phyloP scores from a whole-genome alignment of 2,329 filamentous ascomycete species.

The Aspergillus neoniger region DNA sequence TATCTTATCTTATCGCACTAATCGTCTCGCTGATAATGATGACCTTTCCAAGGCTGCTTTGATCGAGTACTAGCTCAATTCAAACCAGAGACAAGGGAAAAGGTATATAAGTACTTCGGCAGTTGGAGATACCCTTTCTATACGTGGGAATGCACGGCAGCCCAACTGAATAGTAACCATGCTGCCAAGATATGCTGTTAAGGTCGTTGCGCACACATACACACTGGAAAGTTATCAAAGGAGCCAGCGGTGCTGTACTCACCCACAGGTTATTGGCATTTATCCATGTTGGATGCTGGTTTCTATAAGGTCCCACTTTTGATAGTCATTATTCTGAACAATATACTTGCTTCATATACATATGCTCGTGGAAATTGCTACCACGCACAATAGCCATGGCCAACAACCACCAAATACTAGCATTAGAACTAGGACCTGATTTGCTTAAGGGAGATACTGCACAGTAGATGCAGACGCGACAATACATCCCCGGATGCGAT shows the following conservation, averaged over 20 bases:
- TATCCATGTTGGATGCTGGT: neutral
- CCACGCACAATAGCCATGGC: neutral
- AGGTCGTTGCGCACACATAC: neutral
- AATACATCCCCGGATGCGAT: neutral
- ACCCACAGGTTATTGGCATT: neutral
- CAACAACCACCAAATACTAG: neutral
- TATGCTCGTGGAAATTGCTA: neutral
- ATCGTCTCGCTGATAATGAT: neutral
- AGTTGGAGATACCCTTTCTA: neutral
- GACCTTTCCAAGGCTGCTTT: neutral
- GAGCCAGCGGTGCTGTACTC: neutral
- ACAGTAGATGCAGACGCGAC: neutral
- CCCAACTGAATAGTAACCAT: neutral
- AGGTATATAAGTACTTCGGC: neutral
- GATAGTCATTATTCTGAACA: neutral
- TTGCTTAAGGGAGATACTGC: neutral
- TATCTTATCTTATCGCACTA: slow-evolving; percentile 1
- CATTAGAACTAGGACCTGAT: no score
- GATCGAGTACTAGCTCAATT: neutral
- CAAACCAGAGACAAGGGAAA: neutral
- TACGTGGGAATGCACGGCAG: neutral
- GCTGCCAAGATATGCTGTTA: neutral
- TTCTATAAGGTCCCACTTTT: neutral
- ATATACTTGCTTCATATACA: neutral
- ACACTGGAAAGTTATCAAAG: neutral